Percentiles rank a stretch among this genome's conserved stretches.
phyloP scores from a whole-genome alignment of 441 rosid genomes.

The Brassica balearica region DNA sequence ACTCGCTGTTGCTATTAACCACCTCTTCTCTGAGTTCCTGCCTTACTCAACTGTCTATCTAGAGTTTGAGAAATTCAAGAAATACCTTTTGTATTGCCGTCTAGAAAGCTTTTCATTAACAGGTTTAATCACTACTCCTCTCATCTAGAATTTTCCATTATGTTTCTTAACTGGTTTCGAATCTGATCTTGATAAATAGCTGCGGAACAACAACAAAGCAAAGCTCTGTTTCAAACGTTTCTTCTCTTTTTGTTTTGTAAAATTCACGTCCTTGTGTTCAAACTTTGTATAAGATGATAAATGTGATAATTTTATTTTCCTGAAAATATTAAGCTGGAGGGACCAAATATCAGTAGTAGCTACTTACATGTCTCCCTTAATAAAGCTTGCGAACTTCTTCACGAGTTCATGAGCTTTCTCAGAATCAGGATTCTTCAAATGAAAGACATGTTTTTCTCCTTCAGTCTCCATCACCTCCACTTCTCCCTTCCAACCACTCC shows the following conservation, averaged over 20 bases:
- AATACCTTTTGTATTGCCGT: neutral
- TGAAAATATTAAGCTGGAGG: neutral
- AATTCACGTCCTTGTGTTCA: no score
- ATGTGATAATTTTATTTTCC: neutral
- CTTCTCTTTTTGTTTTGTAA: no score
- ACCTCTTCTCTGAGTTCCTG: neutral
- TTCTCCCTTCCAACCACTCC: conserved; percentile 54
- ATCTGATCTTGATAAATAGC: neutral
- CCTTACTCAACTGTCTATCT: neutral
- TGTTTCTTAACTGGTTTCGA: neutral
- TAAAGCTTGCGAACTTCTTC: conserved; percentile 19
- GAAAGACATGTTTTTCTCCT: conserved; percentile 55
- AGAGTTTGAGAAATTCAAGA: neutral
- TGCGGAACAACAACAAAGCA: neutral
- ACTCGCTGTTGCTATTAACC: neutral
- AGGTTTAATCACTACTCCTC: neutral
- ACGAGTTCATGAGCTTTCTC: conserved; percentile 40
- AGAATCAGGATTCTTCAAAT: conserved; percentile 46
- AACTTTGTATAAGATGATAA: no score
- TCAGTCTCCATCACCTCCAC: conserved; percentile 49
- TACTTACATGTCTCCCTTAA: neutral
- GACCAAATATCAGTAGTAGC: neutral
- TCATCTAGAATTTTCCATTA: neutral
- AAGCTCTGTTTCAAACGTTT: no score
- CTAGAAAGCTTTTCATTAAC: neutral